Conservation (phyloP, 305 asterid genomes). For the Petunia hybrid region DNA sequence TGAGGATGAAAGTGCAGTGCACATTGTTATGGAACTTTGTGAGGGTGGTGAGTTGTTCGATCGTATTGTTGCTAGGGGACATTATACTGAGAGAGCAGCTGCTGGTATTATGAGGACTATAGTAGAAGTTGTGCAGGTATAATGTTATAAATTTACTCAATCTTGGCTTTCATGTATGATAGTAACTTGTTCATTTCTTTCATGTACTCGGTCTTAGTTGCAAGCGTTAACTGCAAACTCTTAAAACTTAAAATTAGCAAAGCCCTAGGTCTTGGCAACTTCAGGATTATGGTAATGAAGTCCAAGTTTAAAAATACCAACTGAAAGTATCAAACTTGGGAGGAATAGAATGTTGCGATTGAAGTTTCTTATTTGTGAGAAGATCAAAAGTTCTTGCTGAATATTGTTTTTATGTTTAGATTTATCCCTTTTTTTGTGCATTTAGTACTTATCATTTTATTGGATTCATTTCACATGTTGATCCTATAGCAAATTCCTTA, state of each 20-base stretch:
- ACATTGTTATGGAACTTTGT: conserved; percentile 85
- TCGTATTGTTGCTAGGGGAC: conserved; percentile 84
- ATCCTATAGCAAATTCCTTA: neutral
- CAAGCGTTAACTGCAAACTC: no score
- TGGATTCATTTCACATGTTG: conserved; percentile 12
- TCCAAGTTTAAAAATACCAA: neutral
- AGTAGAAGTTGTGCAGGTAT: conserved; percentile 83
- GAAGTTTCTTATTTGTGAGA: neutral
- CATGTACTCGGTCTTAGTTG: neutral
- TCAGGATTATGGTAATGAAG: conserved; percentile 1
- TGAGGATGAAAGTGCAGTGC: conserved; percentile 78
- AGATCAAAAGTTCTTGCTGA: neutral
- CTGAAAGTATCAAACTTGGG: neutral
- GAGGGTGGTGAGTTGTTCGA: conserved; percentile 91
- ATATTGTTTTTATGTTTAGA: neutral
- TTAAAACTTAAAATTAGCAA: no score
- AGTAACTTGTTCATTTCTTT: neutral
- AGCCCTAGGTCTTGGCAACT: neutral
- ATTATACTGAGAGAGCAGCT: conserved; percentile 86
- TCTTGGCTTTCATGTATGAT: conserved; percentile 15
- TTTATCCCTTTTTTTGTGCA: neutral
- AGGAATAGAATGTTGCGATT: neutral
- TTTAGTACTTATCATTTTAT: neutral
- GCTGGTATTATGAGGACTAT: conserved; percentile 72
- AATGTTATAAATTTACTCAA: conserved; percentile 25